These are phyloP conservation scores for Acacia confusa DNA, from an alignment of 306 rosid species.

Conservation along the genomic window DNA sequence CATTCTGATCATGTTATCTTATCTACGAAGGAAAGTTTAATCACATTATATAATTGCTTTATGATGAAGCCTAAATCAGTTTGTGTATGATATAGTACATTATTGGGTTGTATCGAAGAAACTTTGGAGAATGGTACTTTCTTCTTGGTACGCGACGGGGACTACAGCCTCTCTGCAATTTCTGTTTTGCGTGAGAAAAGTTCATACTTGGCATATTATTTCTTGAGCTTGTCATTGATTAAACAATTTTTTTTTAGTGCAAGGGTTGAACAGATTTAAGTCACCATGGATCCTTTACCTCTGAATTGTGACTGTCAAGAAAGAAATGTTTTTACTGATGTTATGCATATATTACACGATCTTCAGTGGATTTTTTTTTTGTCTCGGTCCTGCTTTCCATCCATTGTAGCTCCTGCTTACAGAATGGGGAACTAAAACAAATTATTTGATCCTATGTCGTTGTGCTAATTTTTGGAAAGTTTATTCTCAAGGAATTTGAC, in stretches of 20 bases:
- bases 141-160: slow-evolving; percentile 22
- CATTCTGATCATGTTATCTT: slow-evolving; percentile 22
- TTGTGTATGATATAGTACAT: slow-evolving; percentile 20
- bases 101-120: slow-evolving; percentile 11
- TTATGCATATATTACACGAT: background rate
- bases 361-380: background rate
- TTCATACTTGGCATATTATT: background rate
- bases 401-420: background rate
- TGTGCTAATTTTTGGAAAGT: slow-evolving; percentile 5
- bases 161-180: slow-evolving; percentile 18
- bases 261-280: background rate
- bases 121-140: slow-evolving; percentile 21
- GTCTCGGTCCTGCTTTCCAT: background rate
- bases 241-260: background rate
- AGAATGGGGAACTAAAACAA: slow-evolving; percentile 6
- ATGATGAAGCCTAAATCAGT: slow-evolving; percentile 20
- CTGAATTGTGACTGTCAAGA: background rate
- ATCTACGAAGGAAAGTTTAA: slow-evolving; percentile 18
- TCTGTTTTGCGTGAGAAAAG: slow-evolving; percentile 19
- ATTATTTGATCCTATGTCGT: background rate
- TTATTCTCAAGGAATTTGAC: background rate
- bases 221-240: background rate
- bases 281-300: background rate
- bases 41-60: slow-evolving; percentile 29
- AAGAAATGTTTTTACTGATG: background rate